Base-by-base conservation (phyloP, 2,329 filamentous ascomycete species). In the Dendrostoma leiphaemia region DNA sequence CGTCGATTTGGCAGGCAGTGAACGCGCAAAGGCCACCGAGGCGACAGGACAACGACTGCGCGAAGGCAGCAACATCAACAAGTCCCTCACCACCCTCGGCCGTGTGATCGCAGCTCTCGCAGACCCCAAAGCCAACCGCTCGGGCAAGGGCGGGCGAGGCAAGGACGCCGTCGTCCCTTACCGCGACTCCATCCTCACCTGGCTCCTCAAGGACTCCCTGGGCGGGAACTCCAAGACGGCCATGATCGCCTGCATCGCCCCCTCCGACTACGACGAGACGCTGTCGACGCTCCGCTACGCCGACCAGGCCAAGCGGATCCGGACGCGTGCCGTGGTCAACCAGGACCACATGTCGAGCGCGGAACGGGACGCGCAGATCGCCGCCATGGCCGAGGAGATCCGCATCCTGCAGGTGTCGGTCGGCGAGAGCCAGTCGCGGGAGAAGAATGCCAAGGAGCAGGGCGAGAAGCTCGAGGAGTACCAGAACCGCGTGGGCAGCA, bases 41-140 rank as follows among this genome's bases (percentile, higher is more conserved):
- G 94, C 94, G 1, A 97, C 92, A 0, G 94, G 94, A 12, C 86
- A 88, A 63, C 86, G 94, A 29, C 82, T 99, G 21, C 87, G 93
- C 54, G 94, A 99, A 73, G 94, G 94, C 48, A 93, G 90, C 65
- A 97, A 97, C 70, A 99, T 99, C 82, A 99, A 99, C 80, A 97
- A 97, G 74, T 97, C 93, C 9, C 83, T 99, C 34, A 97, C 93
- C 1, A 97, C 94, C 0, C 83, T 99, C 9, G 94, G 94, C 4
- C 88, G 94, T 50, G 94, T 99, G 46, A 99, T 99, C 69, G 93
- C 92, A 28, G 93, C 94, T 1, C 81, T 99, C 26, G 90, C 88
- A 4, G 84, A 87, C 64, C 78, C 82, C 2, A 90, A 90, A 69
- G 89, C 90, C 69, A 75, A 79, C 58, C 68, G 74, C 37, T 69